A percentile compares a stretch with the other conserved stretches of the same genome.
Evolutionary conservation across 345 rosid genomes (phyloP).

Genomic region (Xanthoceras sorbifolium): DNA sequence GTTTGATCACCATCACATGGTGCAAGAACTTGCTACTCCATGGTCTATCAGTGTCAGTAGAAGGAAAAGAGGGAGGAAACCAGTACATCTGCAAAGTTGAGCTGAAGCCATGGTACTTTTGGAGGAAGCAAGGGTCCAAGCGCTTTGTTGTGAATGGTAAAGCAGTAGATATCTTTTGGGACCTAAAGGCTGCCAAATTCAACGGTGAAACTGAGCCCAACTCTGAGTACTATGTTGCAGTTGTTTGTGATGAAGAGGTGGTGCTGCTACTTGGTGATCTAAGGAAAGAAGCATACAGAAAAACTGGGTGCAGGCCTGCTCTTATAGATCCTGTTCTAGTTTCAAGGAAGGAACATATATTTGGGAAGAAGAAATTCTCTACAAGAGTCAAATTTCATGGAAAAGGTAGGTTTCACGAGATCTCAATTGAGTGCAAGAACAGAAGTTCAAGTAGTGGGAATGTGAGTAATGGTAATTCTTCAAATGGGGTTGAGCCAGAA

Average conservation of each 20-base stretch:
- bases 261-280: conserved; percentile 78
- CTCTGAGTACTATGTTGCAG: conserved; percentile 75
- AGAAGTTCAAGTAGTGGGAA: background rate
- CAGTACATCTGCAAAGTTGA: conserved; percentile 64
- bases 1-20: conserved; percentile 64
- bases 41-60: conserved; percentile 57
- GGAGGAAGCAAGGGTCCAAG: conserved; percentile 77
- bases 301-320: conserved; percentile 68
- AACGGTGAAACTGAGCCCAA: conserved; percentile 67
- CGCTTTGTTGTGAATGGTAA: conserved; percentile 50
- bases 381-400: conserved; percentile 56
- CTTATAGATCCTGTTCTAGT: conserved; percentile 64
- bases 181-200: conserved; percentile 64
- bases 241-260: conserved; percentile 76
- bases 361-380: conserved; percentile 61
- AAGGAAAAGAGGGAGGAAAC: conserved; percentile 45
- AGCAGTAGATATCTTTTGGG: conserved; percentile 64
- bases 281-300: conserved; percentile 71
- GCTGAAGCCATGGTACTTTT: conserved; percentile 76
- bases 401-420: conserved; percentile 54
- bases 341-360: conserved; percentile 66
- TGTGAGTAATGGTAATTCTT: conserved; percentile 16
- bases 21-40: conserved; percentile 65
- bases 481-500: conserved; percentile 48
- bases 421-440: conserved; percentile 65